Conservation (phyloP, 176 grass and related monocot species). For the Phoenix roebelenii region DNA sequence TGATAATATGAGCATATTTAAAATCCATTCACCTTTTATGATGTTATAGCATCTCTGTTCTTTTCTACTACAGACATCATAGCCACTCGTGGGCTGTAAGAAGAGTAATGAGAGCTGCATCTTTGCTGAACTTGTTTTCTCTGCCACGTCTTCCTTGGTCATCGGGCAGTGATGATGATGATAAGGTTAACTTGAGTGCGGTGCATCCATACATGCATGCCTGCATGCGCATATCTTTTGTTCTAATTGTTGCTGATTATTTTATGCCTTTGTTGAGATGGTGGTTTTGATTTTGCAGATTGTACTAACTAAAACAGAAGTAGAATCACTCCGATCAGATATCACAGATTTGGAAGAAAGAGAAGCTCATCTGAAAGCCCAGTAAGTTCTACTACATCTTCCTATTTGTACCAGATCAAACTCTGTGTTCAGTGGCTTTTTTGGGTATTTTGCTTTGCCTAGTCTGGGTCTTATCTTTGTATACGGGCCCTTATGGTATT, state of each 20-base stretch:
- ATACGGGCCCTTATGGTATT: too few relatives aligned
- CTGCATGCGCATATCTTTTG: too few relatives aligned
- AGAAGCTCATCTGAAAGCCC: slow-evolving; percentile 75
- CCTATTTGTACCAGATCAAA: neutral
- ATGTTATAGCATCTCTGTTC: slow-evolving; percentile 8
- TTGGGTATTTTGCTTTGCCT: too few relatives aligned
- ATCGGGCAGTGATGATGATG: slow-evolving; percentile 49
- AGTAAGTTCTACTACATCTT: slow-evolving; percentile 34
- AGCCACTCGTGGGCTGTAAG: slow-evolving; percentile 51
- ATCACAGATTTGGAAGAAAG: slow-evolving; percentile 72
- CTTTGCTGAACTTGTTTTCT: slow-evolving; percentile 57
- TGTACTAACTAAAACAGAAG: slow-evolving; percentile 60
- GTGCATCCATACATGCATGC: too few relatives aligned
- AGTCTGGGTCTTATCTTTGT: too few relatives aligned
- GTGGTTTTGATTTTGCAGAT: slow-evolving; percentile 27
- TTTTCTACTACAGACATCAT: slow-evolving; percentile 20
- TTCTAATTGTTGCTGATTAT: too few relatives aligned
- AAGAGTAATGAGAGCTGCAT: slow-evolving; percentile 65
- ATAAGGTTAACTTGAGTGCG: slow-evolving; percentile 41
- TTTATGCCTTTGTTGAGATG: too few relatives aligned
- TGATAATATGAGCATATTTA: neutral
- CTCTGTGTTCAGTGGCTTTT: too few relatives aligned
- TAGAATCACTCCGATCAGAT: slow-evolving; percentile 64
- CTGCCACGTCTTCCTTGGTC: slow-evolving; percentile 67
- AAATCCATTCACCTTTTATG: slow-evolving; percentile 4